Base-by-base conservation (phyloP, 208 protist genomes). In the Acanthamoeba triangularis region DNA sequence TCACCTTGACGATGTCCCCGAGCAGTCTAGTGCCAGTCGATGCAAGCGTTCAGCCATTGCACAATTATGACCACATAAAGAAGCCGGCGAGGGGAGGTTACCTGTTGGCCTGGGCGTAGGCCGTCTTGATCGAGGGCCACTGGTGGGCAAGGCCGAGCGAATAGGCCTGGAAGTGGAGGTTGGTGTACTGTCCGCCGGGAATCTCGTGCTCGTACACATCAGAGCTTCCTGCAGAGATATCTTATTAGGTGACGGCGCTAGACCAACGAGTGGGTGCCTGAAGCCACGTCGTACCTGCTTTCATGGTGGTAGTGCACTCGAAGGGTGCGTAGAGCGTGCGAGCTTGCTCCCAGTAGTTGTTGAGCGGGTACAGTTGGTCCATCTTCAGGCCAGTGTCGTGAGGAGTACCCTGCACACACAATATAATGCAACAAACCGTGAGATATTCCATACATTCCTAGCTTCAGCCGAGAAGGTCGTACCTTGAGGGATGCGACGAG, bases 101-200 rank as follows among this genome's bases (percentile, higher is more conserved):
- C 84, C 74, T 74, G 88, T 97, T 97, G 25, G 96, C 96, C 49
- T 84, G 56, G 18, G 63, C 92, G 76, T 98, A 98, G 33, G 96
- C 96, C 76, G 95, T 88, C 96, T 98, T 98, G 67, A 98, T 96
- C 7, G 41, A 44, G 23, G 88, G 94, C 97, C 97, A 98, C 61
- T 96, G 59, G 33, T 95, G 85, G 0, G 35, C 82, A 20, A 98
- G 97, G 95, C 97, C 90, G 95, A 94, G 78, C 30, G 52, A 72
- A 23, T 85, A 84, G 65, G 47, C 90, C 96, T 99, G 98, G 96
- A 98, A 98, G 35, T 98, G 96, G 28, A 99, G 97, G 95, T 99
- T 99, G 61, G 97, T 98, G 95, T 98, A 98, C 96, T 99, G 97
- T 14, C 97, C 97, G 28, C 96, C 96, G 2, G 96, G 97, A 37